These are phyloP conservation scores for Potentilla sterilis DNA, from an alignment of 306 rosid genomes.

Conservation along the genomic window DNA sequence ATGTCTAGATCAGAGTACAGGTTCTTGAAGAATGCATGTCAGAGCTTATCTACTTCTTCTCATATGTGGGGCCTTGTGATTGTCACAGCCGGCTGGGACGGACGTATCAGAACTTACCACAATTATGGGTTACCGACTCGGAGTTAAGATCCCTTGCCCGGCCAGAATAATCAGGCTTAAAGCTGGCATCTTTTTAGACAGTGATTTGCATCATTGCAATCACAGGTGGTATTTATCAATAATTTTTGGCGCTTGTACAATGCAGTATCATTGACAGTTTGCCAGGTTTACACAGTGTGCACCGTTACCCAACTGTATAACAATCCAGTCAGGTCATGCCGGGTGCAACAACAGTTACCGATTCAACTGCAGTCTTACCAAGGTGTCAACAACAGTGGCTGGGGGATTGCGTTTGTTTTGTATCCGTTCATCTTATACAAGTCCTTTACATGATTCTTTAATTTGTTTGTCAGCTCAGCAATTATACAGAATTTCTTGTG, in stretches of 20 bases:
- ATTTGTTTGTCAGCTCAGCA: conserved; percentile 44
- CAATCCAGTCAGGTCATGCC: conserved; percentile 20
- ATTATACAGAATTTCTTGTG: conserved; percentile 24
- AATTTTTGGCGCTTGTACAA: conserved; percentile 17
- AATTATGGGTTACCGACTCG: conserved; percentile 72
- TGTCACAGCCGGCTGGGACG: conserved; percentile 84
- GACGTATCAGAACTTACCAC: conserved; percentile 62
- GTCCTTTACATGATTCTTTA: conserved; percentile 60
- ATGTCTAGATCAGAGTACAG: conserved; percentile 63
- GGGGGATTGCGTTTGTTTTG: conserved; percentile 31
- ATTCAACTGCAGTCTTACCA: conserved; percentile 25
- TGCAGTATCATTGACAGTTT: conserved; percentile 9
- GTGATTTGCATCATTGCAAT: conserved; percentile 22
- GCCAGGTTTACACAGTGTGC: conserved; percentile 2
- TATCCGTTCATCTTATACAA: conserved; percentile 31
- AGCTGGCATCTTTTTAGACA: conserved; percentile 11
- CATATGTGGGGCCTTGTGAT: conserved; percentile 78
- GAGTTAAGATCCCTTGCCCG: conserved; percentile 27
- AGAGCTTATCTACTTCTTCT: conserved; percentile 57
- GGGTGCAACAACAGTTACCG: conserved; percentile 11
- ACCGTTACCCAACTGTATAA: conserved; percentile 26
- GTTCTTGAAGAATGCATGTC: conserved; percentile 70
- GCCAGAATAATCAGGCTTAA: neutral
- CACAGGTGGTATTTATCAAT: conserved; percentile 14
- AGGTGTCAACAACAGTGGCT: conserved; percentile 8